A percentile compares a stretch with the other conserved stretches of the same genome.
Evolutionary conservation across 2,329 filamentous ascomycete genomes (phyloP).

Genomic region (Aspergillus latus): DNA sequence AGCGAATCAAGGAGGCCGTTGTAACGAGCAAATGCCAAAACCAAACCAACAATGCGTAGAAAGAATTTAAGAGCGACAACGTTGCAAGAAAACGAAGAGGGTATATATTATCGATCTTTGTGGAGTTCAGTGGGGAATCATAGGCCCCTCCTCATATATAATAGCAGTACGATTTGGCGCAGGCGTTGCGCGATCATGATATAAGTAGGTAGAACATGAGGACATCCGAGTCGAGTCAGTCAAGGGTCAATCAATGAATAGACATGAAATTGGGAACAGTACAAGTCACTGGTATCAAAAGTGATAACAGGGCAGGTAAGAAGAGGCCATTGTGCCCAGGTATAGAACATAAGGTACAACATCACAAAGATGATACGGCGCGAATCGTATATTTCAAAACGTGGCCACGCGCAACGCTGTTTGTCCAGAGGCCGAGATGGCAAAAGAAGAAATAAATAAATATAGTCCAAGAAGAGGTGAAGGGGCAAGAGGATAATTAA

Average conservation of each 20-base stretch:
- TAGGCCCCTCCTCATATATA: background rate
- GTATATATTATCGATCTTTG: background rate
- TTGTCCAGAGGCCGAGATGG: slow-evolving; percentile 11
- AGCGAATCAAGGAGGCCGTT: background rate
- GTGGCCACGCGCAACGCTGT: slow-evolving; percentile 12
- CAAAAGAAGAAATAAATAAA: slow-evolving; percentile 17
- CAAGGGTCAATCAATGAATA: background rate
- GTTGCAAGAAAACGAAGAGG: background rate
- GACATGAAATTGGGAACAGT: background rate
- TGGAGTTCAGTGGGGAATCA: background rate
- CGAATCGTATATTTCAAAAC: slow-evolving; percentile 15
- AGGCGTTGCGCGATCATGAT: slow-evolving; percentile 2
- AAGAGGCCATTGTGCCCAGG: slow-evolving; percentile 6
- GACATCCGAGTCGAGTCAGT: background rate
- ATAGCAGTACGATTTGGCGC: background rate
- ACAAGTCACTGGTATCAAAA: slow-evolving; percentile 4
- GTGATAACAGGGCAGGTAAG: background rate
- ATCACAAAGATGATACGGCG: slow-evolving; percentile 16
- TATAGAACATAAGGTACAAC: slow-evolving; percentile 21
- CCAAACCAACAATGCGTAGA: background rate
- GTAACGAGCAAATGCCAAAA: background rate
- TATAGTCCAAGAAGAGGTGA: slow-evolving; percentile 24
- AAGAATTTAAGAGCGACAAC: background rate
- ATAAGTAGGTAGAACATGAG: slow-evolving; percentile 4
- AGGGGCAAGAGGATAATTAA: slow-evolving; percentile 4